Evolutionary conservation across 768 basidiomycete genomes (phyloP).

Genomic region (Mycena rebaudengoi): DNA sequence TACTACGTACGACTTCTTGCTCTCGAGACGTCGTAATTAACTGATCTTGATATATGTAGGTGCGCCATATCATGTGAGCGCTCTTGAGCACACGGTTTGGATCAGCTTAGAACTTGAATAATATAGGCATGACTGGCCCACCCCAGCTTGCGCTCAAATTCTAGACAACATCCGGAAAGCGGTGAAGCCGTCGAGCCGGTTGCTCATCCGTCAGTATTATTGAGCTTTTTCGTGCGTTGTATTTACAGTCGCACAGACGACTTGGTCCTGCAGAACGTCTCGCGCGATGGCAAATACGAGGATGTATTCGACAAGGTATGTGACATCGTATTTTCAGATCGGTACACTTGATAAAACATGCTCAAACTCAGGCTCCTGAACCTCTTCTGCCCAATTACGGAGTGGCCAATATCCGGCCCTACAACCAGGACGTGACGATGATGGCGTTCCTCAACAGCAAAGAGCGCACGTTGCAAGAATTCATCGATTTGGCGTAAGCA

Average conservation of each 20-base stretch:
- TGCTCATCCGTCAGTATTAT: constrained; percentile 38
- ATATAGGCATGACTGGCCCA: constrained; percentile 40
- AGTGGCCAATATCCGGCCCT: constrained; percentile 47
- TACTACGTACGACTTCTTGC: constrained; percentile 33
- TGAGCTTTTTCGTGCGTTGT: constrained; percentile 36
- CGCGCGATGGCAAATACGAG: constrained; percentile 9
- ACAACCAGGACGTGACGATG: constrained; percentile 57
- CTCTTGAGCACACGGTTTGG: not conserved
- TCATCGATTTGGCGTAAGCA: constrained; percentile 43
- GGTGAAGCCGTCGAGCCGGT: constrained; percentile 33
- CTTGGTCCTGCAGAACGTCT: constrained; percentile 35
- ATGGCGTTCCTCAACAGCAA: constrained; percentile 49
- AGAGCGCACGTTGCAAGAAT: constrained; percentile 53
- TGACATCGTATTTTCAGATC: not conserved
- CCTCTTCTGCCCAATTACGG: constrained; percentile 60
- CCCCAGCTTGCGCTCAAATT: constrained; percentile 35
- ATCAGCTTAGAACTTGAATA: not conserved
- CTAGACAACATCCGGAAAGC: constrained; percentile 36
- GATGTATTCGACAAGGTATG: not conserved
- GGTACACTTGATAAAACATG: not conserved
- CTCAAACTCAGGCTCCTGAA: constrained; percentile 44
- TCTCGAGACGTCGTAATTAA: not conserved
- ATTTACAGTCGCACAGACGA: constrained; percentile 29
- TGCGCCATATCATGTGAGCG: not conserved
- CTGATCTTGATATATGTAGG: not conserved